Conservation (phyloP, 2,329 filamentous ascomycete species). For the Sordariomycetes sp. region DNA sequence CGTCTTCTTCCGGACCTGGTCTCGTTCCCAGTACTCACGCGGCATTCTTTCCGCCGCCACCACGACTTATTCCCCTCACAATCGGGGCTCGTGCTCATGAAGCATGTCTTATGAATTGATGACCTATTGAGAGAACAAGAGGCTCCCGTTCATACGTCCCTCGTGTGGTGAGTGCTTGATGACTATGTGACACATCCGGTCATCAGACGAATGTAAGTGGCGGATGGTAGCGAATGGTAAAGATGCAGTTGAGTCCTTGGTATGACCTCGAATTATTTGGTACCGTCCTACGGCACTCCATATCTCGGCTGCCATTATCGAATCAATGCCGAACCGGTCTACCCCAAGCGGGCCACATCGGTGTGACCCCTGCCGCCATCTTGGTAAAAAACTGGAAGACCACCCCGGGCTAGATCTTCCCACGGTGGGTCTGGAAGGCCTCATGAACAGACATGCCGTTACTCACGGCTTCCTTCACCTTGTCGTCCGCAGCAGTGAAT, state of each 20-base stretch:
- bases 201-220: background rate
- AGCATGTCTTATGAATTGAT: slow-evolving; percentile 5
- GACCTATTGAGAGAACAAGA: background rate
- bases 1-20: background rate
- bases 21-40: background rate
- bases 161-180: background rate
- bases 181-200: background rate
- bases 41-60: background rate
- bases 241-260: background rate
- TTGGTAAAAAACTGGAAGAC: background rate
- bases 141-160: background rate
- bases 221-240: background rate
- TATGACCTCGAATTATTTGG: background rate
- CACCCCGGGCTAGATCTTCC: slow-evolving; percentile 12
- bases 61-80: background rate
- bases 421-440: slow-evolving; percentile 47
- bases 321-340: background rate
- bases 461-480: slow-evolving; percentile 51
- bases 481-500: slow-evolving; percentile 37
- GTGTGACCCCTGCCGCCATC: background rate
- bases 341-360: background rate
- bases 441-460: slow-evolving; percentile 49
- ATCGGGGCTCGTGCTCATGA: slow-evolving; percentile 2
- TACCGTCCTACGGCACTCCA: background rate
- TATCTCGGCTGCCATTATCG: background rate